Percentiles rank a stretch among this genome's conserved stretches.
These are phyloP conservation scores for Xylaria acuta DNA, from an alignment of 495 filamentous ascomycete genomes.

Conservation along the genomic window DNA sequence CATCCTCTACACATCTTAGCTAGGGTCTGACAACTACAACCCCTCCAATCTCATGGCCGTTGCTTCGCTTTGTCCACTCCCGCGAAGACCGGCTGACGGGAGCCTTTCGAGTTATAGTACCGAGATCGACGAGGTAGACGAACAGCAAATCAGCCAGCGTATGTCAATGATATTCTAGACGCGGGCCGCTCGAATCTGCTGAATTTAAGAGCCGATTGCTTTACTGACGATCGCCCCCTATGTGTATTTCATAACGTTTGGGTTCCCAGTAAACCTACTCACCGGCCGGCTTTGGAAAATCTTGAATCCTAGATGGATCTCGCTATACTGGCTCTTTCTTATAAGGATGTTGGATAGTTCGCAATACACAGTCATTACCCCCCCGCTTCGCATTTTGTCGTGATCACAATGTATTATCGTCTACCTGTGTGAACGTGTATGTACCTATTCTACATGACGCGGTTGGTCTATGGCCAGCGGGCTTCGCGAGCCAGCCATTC, in stretches of 20 bases:
- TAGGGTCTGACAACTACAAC: background rate
- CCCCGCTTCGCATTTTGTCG: background rate
- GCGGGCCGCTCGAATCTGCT: background rate
- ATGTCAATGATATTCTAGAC: background rate
- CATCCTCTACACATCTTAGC: background rate
- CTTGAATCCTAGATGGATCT: background rate
- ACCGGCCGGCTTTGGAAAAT: background rate
- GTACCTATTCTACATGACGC: conserved; percentile 18
- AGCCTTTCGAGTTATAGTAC: background rate
- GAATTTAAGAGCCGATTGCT: background rate
- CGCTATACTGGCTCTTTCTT: background rate
- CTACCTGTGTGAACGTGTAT: conserved; percentile 8
- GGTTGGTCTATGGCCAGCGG: background rate
- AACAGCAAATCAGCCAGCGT: background rate
- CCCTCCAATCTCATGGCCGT: background rate
- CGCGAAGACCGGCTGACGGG: background rate
- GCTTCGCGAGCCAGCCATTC: background rate
- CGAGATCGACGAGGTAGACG: background rate
- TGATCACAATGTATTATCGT: conserved; percentile 4
- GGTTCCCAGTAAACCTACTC: background rate
- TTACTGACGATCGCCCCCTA: background rate
- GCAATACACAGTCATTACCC: conserved; percentile 17
- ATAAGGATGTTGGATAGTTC: background rate
- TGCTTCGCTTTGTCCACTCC: background rate
- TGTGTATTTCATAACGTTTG: background rate